Evolutionary conservation across 495 filamentous ascomycete genomes (phyloP), one percentile per base, ranked within the genome.

Genomic region (Saxispiralis lemnorum): DNA sequence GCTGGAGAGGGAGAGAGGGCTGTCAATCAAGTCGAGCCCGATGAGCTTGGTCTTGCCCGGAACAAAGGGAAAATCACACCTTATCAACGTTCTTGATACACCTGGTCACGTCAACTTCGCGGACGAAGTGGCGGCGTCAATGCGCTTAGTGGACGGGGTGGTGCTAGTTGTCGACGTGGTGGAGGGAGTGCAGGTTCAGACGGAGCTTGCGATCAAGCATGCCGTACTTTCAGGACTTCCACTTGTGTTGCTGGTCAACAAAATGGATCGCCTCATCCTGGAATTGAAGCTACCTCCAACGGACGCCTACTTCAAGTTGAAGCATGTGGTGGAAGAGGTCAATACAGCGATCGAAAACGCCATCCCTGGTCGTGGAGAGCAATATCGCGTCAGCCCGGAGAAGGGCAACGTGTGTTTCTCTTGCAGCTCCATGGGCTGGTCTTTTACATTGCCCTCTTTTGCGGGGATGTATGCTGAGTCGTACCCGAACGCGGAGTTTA

Each of bases 101-200:
- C 92, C 89, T 0, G 89, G 89, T 6, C 89, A 97, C 63, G 92
- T 95, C 52, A 93, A 96, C 54, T 97, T 97, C 57, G 86, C 89
- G 15, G 89, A 97, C 58, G 89, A 97, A 59, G 81, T 97, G 9
- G 88, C 89, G 6, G 76, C 85, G 2, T 79, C 85, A 1, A 63
- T 93, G 47, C 79, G 89, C 14, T 63, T 97, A 32, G 87, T 78
- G 20, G 89, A 97, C 56, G 89, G 92, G 41, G 78, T 95, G 7
- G 83, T 92, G 35, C 63, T 97, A 34, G 81, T 97, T 15, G 86
- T 97, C 15, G 89, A 97, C 61, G 83, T 95, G 19, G 84, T 97
- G n/a, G 89, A 97, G 58, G 89, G 89, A 14, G 89, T 97, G 7
- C 92, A 96, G 63, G 74, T 85, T 47, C 93, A 89, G 57, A 94